Evolutionary conservation across 768 basidiomycete genomes (phyloP), one percentile per base, ranked within the genome.

Genomic region (Fomitopsis serialis): DNA sequence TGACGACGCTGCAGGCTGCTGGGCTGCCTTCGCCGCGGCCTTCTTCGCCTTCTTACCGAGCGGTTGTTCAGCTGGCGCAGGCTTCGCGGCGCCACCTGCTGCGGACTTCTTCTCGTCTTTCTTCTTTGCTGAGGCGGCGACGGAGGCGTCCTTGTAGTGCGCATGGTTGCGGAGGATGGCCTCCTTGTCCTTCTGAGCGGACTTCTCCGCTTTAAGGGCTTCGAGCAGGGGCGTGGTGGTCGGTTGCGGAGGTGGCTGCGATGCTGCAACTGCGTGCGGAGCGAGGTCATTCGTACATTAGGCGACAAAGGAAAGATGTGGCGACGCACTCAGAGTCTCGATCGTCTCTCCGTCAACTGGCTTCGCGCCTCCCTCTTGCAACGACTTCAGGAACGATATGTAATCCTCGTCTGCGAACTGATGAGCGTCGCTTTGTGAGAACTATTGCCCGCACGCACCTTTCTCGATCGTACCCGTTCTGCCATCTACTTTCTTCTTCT

Each of bases 151-250:
- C 63, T 84, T 84, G 70, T 87, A 85, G 63, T 87, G 88, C 0
- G 81, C 78, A 36, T 90, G 87, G 52, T 82, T 87, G 36, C 85
- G 81, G 29, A 84, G 71, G 53, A 85, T 89, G 25, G 81, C 72
- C 60, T 86, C 84, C 62, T 84, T 90, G 65, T 88, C 89, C 61
- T 79, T 85, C 61, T 82, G 79, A 0, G 72, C 72, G 29, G 68
- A 76, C 63, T 86, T 89, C 67, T 92, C 87, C 0, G 90, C 89
- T 59, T 92, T 91, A 57, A 98, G 83, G 1, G 94, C 92, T 64
- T 96, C 95, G 45, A 99, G 82, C 21, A 98, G 80, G 0, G 96
- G 96, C 0, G 96, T 97, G 0, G 89, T 87, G 58, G 85, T 94
- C 1, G 90, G 89, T 42, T 72, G 75, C 1, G 79, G 73, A 0